These are phyloP conservation scores for Eruca vesicaria DNA, from an alignment of 441 rosid species.

Conservation along the genomic window DNA sequence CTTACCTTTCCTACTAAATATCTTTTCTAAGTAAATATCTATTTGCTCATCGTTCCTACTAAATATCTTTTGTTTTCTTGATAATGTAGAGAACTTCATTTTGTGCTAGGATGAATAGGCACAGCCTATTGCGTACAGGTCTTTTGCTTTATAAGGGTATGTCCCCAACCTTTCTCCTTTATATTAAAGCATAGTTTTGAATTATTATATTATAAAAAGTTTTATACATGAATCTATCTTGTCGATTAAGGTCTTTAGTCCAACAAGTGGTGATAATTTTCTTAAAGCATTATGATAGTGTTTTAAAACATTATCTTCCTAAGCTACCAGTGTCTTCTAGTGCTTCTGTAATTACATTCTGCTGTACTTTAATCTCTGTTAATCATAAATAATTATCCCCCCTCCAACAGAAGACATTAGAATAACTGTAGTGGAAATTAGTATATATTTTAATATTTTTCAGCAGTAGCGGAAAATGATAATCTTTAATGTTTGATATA, in stretches of 20 bases:
- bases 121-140: slow-evolving; percentile 22
- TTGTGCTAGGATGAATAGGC: slow-evolving; percentile 33
- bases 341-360: slow-evolving; percentile 14
- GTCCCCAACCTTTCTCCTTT: slow-evolving; percentile 10
- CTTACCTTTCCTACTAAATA: slow-evolving; percentile 1
- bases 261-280: slow-evolving; percentile 22
- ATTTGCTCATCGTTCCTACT: neutral
- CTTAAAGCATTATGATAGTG: slow-evolving; percentile 22
- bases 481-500: neutral
- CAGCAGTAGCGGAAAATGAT: neutral
- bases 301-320: slow-evolving; percentile 26
- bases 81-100: slow-evolving; percentile 11
- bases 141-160: slow-evolving; percentile 28
- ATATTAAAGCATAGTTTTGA: slow-evolving; percentile 5
- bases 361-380: neutral
- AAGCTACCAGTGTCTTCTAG: slow-evolving; percentile 19
- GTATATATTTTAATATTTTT: neutral
- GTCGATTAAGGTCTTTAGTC: slow-evolving; percentile 21
- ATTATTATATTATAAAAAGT: slow-evolving; percentile 14
- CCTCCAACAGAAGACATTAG: slow-evolving; percentile 9
- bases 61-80: neutral
- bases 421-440: neutral
- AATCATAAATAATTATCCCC: neutral
- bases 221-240: slow-evolving; percentile 21
- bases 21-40: slow-evolving; percentile 15